Evolutionary conservation across 2,329 filamentous ascomycete genomes (phyloP).

Genomic region (Beauveria medogensis): DNA sequence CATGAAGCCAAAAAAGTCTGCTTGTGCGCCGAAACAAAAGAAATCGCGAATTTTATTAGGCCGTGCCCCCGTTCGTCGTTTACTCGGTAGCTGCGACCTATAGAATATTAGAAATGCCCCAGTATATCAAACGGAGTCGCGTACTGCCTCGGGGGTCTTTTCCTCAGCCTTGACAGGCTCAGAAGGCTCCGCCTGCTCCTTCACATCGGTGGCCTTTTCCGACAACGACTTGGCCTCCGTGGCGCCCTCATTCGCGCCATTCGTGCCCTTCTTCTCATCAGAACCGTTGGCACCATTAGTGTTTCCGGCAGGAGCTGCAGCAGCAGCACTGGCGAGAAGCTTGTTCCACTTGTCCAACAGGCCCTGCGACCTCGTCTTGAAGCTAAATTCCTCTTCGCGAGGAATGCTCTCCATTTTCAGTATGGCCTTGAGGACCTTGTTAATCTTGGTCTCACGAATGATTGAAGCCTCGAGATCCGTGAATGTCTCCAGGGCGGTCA

Average conservation of each 20-base stretch:
- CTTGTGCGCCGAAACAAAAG: constrained; percentile 8
- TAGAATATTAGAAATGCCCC: constrained; percentile 12
- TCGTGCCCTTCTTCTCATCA: constrained; percentile 35
- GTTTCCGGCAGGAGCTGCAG: constrained; percentile 27
- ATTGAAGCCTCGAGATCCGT: constrained; percentile 80
- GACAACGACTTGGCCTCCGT: constrained; percentile 25
- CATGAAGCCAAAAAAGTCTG: constrained; percentile 2
- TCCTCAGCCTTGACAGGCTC: constrained; percentile 19
- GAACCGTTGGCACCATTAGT: constrained; percentile 42
- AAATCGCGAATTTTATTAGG: background rate
- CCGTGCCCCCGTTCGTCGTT: background rate
- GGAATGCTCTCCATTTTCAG: constrained; percentile 81
- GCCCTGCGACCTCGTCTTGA: constrained; percentile 73
- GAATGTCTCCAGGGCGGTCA: constrained; percentile 72
- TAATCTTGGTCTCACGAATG: constrained; percentile 89
- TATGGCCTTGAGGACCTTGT: constrained; percentile 95
- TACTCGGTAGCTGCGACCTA: constrained; percentile 17
- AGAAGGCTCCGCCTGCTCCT: constrained; percentile 17
- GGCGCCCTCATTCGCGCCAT: constrained; percentile 32
- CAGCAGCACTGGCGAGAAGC: constrained; percentile 55
- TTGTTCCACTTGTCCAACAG: constrained; percentile 88
- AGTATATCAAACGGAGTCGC: constrained; percentile 16
- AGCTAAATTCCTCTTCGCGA: constrained; percentile 78
- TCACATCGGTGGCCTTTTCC: constrained; percentile 30
- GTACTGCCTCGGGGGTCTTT: constrained; percentile 21